phyloP scores from a whole-genome alignment of 148 eudicot species.

The Arctostaphylos glauca region DNA sequence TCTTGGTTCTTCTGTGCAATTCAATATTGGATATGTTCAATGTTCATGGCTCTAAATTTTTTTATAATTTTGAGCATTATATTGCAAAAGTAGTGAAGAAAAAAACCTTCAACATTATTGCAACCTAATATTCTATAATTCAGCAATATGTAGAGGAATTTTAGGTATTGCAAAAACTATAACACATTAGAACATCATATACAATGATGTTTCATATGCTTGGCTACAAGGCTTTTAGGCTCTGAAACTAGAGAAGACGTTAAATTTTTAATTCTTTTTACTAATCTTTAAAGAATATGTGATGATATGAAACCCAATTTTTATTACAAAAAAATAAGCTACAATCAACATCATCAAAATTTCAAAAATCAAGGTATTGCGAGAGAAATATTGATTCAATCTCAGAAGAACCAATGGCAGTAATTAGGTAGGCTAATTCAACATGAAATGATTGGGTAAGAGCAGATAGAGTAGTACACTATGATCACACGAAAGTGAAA shows the following conservation, averaged over 20 bases:
- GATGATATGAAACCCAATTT: no score
- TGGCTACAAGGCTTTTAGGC: conserved; percentile 66
- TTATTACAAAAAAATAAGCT: no score
- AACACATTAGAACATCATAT: conserved; percentile 66
- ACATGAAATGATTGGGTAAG: no score
- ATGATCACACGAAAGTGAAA: no score
- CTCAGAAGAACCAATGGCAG: no score
- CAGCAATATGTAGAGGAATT: neutral
- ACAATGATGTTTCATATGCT: conserved; percentile 55
- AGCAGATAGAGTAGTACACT: no score
- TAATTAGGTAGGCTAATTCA: no score
- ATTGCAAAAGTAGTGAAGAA: neutral
- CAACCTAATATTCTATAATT: neutral
- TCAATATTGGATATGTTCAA: neutral
- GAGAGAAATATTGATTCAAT: no score
- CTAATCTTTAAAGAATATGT: no score
- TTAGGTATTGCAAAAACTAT: conserved; percentile 23
- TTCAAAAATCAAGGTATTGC: no score
- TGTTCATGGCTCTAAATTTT: neutral
- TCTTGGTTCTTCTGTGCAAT: neutral
- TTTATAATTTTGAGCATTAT: neutral
- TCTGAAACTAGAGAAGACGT: conserved; percentile 83
- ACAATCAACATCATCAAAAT: no score
- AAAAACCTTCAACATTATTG: neutral
- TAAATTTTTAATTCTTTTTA: conserved; percentile 13